Evolutionary conservation across 306 rosid genomes (phyloP).

Genomic region (Citrullus mucosospermus): DNA sequence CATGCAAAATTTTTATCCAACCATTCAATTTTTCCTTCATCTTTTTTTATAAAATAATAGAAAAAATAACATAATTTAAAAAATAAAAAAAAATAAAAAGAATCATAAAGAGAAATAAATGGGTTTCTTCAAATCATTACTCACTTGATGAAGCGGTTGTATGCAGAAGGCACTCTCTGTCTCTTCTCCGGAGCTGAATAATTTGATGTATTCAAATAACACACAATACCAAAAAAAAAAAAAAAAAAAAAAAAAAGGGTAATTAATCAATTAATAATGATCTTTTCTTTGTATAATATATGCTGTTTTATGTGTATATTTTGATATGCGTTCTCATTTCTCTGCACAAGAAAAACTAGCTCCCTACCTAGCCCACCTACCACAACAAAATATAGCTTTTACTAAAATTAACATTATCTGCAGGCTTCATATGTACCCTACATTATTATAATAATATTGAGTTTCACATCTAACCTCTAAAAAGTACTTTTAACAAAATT

Average conservation of each 20-base stretch:
- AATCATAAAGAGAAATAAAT: too few species aligned
- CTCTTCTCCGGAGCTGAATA: slow-evolving; percentile 43
- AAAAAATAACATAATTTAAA: neutral
- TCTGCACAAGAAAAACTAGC: neutral
- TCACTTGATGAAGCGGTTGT: slow-evolving; percentile 50
- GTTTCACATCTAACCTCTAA: too few species aligned
- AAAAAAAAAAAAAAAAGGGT: neutral
- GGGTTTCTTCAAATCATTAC: slow-evolving; percentile 5
- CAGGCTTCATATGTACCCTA: neutral
- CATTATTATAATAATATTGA: too few species aligned
- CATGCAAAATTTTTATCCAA: neutral
- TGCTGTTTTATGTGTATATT: too few species aligned
- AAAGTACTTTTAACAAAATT: too few species aligned
- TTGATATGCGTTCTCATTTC: neutral
- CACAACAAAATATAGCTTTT: neutral
- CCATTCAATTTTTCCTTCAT: neutral
- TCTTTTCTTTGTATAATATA: too few species aligned
- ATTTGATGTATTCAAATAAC: neutral
- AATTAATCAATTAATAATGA: neutral
- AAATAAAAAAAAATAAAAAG: neutral
- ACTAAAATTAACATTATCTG: neutral
- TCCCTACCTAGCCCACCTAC: neutral
- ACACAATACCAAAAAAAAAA: neutral
- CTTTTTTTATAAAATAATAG: neutral
- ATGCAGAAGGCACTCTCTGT: slow-evolving; percentile 47